A percentile compares a stretch with the other conserved stretches of the same genome.
Conservation (phyloP, 2,329 filamentous ascomycete genomes). For the Aureobasidium sp. region DNA sequence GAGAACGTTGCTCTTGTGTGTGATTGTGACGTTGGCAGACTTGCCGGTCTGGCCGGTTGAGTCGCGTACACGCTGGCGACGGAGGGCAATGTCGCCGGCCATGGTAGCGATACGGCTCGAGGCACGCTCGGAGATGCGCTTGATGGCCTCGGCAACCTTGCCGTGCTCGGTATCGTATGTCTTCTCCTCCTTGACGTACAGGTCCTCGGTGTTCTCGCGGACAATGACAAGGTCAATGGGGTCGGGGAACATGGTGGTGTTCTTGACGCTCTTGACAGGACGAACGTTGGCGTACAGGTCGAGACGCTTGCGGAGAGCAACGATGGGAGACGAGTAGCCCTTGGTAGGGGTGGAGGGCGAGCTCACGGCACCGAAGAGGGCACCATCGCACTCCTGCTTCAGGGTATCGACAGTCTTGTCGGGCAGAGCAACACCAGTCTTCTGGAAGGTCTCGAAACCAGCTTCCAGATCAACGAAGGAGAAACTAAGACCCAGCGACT, state of each 20-base stretch:
- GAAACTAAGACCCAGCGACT: slow-evolving; percentile 85
- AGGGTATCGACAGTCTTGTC: slow-evolving; percentile 86
- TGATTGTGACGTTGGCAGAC: slow-evolving; percentile 78
- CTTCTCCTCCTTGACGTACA: slow-evolving; percentile 95
- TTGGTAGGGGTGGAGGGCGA: slow-evolving; percentile 84
- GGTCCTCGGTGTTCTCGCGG: slow-evolving; percentile 96
- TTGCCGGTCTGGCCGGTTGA: slow-evolving; percentile 51
- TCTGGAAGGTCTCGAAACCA: slow-evolving; percentile 87
- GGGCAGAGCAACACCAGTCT: slow-evolving; percentile 79
- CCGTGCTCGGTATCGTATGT: slow-evolving; percentile 64
- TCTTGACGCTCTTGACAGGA: slow-evolving; percentile 74
- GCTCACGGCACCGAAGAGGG: slow-evolving; percentile 88
- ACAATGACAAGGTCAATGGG: slow-evolving; percentile 93
- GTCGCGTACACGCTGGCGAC: slow-evolving; percentile 71
- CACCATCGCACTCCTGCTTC: slow-evolving; percentile 85
- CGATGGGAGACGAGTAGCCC: slow-evolving; percentile 94
- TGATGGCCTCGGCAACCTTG: slow-evolving; percentile 93
- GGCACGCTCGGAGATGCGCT: slow-evolving; percentile 85
- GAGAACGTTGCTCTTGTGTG: slow-evolving; percentile 96
- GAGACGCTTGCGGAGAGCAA: slow-evolving; percentile 89
- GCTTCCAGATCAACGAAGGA: slow-evolving; percentile 89
- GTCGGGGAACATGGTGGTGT: slow-evolving; percentile 49
- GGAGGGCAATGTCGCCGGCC: slow-evolving; percentile 87
- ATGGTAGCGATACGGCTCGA: slow-evolving; percentile 81
- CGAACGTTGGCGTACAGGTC: slow-evolving; percentile 96